Conservation (phyloP, 139 green algal genomes). For the Zygnema circumcarinatum region DNA sequence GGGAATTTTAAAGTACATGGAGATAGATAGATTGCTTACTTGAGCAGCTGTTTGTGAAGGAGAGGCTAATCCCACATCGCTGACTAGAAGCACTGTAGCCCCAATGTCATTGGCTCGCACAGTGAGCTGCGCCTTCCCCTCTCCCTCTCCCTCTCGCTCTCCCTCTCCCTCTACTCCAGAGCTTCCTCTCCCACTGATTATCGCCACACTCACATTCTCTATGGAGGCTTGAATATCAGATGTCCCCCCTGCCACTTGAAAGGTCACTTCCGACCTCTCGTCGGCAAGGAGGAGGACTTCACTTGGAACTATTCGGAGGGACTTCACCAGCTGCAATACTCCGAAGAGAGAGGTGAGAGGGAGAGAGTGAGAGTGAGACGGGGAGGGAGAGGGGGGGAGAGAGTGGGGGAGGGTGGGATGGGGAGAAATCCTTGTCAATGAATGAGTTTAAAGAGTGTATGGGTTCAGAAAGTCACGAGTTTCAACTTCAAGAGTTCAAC, state of each 20-base stretch:
- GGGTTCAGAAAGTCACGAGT: no score
- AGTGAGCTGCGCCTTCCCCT: neutral
- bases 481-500: no score
- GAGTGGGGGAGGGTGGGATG: no score
- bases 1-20: no score
- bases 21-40: neutral
- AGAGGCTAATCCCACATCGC: neutral
- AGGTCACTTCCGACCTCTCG: neutral
- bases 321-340: conserved; percentile 44
- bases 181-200: neutral
- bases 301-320: conserved; percentile 27
- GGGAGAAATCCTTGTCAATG: no score
- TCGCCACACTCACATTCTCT: neutral
- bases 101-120: neutral
- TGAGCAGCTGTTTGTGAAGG: neutral
- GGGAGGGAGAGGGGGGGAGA: no score
- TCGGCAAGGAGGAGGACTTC: conserved; percentile 29
- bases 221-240: conserved; percentile 39
- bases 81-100: neutral
- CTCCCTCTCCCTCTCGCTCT: neutral
- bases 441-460: no score
- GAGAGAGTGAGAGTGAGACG: no score
- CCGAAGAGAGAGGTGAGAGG: no score
- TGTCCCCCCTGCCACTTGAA: conserved; percentile 24
- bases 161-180: neutral